phyloP scores from a whole-genome alignment of 2,329 filamentous ascomycete genomes.

The Penicillium sp. region DNA sequence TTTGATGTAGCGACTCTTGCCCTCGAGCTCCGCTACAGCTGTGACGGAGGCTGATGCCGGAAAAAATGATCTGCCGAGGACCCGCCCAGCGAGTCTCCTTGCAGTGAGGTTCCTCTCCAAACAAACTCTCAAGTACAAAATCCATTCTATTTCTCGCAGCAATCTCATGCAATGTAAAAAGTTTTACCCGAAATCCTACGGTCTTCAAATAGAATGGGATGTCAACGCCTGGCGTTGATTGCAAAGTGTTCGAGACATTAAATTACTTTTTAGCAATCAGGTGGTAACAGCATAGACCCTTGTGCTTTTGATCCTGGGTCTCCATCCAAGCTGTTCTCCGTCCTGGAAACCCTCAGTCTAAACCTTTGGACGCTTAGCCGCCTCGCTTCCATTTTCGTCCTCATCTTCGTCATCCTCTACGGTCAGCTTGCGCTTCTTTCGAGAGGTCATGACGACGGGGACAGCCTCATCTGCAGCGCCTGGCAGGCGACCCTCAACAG shows the following conservation, averaged over 20 bases:
- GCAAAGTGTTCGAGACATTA: neutral
- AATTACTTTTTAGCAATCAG: neutral
- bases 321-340: neutral
- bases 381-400: conserved; percentile 27
- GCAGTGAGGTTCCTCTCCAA: neutral
- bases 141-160: too few species aligned
- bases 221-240: neutral
- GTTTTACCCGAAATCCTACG: too few species aligned
- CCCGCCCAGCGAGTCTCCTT: neutral
- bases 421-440: conserved; percentile 28
- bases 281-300: neutral
- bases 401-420: conserved; percentile 29
- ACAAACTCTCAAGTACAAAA: too few species aligned
- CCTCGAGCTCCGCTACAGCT: conserved; percentile 26
- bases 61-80: conserved; percentile 28
- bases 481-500: conserved; percentile 23
- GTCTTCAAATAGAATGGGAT: neutral
- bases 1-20: conserved; percentile 15
- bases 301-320: neutral
- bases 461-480: conserved; percentile 14
- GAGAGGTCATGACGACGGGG: conserved; percentile 13
- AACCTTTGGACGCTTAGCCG: conserved; percentile 38
- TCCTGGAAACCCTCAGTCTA: conserved; percentile 6
- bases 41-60: conserved; percentile 24
- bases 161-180: neutral